These are phyloP conservation scores for Blattamonas nauphoetae DNA, from an alignment of 78 protist species.

Conservation along the genomic window DNA sequence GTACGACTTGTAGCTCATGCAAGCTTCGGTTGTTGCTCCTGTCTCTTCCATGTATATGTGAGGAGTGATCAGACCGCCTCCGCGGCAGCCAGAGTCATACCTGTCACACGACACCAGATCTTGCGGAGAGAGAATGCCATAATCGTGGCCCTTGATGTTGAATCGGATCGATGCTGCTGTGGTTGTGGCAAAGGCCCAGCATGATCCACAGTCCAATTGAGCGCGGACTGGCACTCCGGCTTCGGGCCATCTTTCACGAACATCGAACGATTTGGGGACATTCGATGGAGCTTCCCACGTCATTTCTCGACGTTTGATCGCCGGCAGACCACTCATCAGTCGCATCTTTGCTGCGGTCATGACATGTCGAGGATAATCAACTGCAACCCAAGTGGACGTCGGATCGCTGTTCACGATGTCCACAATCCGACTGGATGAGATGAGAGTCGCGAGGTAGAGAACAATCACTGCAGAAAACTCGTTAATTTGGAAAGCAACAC, in stretches of 20 bases:
- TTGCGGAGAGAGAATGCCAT: slow-evolving; percentile 14
- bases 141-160: background rate
- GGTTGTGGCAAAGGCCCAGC: slow-evolving; percentile 42
- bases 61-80: background rate
- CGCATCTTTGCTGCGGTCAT: background rate
- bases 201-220: slow-evolving; percentile 37
- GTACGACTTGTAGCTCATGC: slow-evolving; percentile 8
- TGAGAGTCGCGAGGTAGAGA: no score
- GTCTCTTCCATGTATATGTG: background rate
- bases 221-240: slow-evolving; percentile 9
- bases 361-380: background rate
- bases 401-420: background rate
- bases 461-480: no score
- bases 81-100: slow-evolving; percentile 18
- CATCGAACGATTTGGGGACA: slow-evolving; percentile 8
- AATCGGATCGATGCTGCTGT: slow-evolving; percentile 1
- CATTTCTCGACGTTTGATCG: background rate
- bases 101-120: slow-evolving; percentile 23
- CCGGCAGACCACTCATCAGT: background rate
- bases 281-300: background rate
- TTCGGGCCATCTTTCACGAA: background rate
- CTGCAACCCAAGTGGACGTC: background rate
- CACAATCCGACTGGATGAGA: no score
- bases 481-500: no score
- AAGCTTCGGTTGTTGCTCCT: slow-evolving; percentile 11